phyloP scores from a whole-genome alignment of 371 early-diverging fungal species.

The Mucor saturninus region DNA sequence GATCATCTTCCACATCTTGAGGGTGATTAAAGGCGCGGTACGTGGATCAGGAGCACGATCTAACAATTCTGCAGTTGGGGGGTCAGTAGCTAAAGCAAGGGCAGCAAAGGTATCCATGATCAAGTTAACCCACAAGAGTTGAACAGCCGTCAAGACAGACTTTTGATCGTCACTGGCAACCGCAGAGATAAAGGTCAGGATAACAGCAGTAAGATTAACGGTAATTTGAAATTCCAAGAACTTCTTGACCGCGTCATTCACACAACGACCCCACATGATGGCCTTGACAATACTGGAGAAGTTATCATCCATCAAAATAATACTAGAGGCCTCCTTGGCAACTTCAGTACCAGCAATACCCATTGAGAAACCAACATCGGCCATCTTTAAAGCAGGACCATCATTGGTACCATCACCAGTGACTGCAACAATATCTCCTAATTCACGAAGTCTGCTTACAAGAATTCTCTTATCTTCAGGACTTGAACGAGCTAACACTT shows the following conservation, averaged over 20 bases:
- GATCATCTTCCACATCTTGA: conserved; percentile 75
- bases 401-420: conserved; percentile 81
- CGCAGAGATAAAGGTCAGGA: conserved; percentile 63
- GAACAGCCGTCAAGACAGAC: conserved; percentile 65
- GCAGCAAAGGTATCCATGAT: conserved; percentile 80
- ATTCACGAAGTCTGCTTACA: conserved; percentile 63
- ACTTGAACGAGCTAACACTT: conserved; percentile 71
- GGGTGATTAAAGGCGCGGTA: conserved; percentile 62
- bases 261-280: conserved; percentile 75
- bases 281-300: conserved; percentile 75
- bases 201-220: conserved; percentile 70
- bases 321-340: conserved; percentile 74
- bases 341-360: conserved; percentile 80
- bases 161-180: conserved; percentile 42
- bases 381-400: conserved; percentile 74
- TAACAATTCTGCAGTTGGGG: conserved; percentile 62
- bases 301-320: conserved; percentile 78
- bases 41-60: conserved; percentile 61
- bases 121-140: conserved; percentile 79
- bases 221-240: conserved; percentile 79
- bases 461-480: conserved; percentile 73
- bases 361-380: conserved; percentile 80
- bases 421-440: conserved; percentile 73
- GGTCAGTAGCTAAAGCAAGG: conserved; percentile 72
- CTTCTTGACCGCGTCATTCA: conserved; percentile 74